Evolutionary conservation across 2,329 filamentous ascomycete genomes (phyloP), one percentile per base, ranked within the genome.

Genomic region (Colletotrichum sp.): DNA sequence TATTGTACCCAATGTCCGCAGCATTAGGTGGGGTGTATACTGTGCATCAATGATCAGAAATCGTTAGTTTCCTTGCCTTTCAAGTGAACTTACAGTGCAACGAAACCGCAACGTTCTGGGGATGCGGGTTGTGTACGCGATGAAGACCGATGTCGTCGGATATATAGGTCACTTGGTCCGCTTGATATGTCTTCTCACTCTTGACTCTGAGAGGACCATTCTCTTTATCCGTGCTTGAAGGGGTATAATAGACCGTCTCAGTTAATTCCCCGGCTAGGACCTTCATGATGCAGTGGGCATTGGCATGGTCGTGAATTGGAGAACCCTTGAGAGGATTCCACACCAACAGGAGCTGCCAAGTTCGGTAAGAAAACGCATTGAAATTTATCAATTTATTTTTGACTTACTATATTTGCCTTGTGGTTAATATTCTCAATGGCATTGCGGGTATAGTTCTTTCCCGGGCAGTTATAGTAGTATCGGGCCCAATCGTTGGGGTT

Each of bases 61-160:
- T 21, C 3, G 18, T 5, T 0, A 49, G 0, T n/a, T 0, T 12
- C 18, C 9, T 49, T 0, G 18, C 18, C n/a, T 49, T 1, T n/a
- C 0, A 13, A 52, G n/a, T 1, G 0, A 52, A 52, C 44, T 21
- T 21, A 52, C 44, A 52, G 44, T 52, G 44, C 44, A 52, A 8
- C n/a, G 44, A 52, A 52, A 52, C 44, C 44, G 44, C 44, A 21
- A 52, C 44, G 6, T 21, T 52, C 44, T 21, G 44, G n/a, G 44
- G 44, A 52, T 52, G 44, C n/a, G 44, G 44, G 44, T 52, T 52
- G 44, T 21, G 44, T 13, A 52, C 44, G 6, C 44, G 44, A 21
- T 52, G 44, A 52, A 52, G 44, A 21, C 44, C 44, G n/a, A 52
- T 52, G 44, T 52, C 44, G 10, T 52, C 44, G n/a, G 44, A 52